Base-by-base conservation (phyloP, 2,329 filamentous ascomycete genomes). In the Colletotrichum viniferum region DNA sequence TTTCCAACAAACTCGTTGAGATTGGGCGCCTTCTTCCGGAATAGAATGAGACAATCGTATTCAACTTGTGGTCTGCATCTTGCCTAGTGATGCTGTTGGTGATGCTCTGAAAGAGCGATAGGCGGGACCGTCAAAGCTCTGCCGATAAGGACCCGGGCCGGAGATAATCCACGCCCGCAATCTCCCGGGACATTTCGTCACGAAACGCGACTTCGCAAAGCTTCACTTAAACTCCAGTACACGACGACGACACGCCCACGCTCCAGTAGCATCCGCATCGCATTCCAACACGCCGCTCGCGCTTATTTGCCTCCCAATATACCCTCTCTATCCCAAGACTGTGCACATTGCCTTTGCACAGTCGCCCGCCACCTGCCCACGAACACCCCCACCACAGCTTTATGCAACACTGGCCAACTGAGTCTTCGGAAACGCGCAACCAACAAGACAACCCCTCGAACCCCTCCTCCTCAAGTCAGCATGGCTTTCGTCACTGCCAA, bases 391-490 rank as follows among this genome's bases (percentile, higher is more conserved):
- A 64, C 83, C 83, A 82, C 83, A 88, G 84, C 91, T 93, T 89
- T 91, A 93, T 93, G 91, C 91, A 92, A 87, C 87, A 86, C 89
- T 89, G 88, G 88, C 86, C 86, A 78, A 81, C 81, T 80, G 86
- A 87, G 82, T 85, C 81, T 87, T 84, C 85, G 84, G 82, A 86
- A 85, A 81, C 81, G 79, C 81, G 80, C 81, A 82, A 81, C 78
- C 85, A 84, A 77, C 80, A 83, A 79, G 84, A 79, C 83, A 81
- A 80, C 79, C 77, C 84, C 76, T 78, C 81, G 72, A 79, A 80
- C 74, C 73, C 83, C 52, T 77, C 82, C 64, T 71, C 78, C 78
- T 74, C 84, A 78, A 83, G 85, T 84, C 90, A 92, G 88, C 83
- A 93, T 93, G 91, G 91, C 90, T 85, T 85, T 81, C 43, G 28